Conservation (phyloP, 768 basidiomycete genomes). For the Pleurotus tuber-regium region DNA sequence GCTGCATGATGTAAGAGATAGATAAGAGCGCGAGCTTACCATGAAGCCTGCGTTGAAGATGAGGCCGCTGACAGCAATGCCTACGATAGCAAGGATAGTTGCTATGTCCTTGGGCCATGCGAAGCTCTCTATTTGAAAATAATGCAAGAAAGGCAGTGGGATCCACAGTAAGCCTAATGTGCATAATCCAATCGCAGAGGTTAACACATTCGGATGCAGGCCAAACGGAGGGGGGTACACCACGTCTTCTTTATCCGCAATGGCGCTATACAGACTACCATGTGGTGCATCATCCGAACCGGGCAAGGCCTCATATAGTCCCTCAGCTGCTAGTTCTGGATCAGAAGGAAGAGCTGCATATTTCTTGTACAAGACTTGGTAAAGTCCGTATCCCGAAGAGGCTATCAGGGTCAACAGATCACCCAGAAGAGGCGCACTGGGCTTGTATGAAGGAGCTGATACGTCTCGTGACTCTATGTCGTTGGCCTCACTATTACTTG, state of each 20-base stretch:
- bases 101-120: slow-evolving; percentile 50
- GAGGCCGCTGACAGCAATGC: slow-evolving; percentile 70
- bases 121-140: slow-evolving; percentile 62
- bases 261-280: slow-evolving; percentile 13
- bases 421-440: slow-evolving; percentile 63
- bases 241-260: slow-evolving; percentile 25
- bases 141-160: slow-evolving; percentile 73
- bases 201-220: slow-evolving; percentile 80
- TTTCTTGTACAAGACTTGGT: slow-evolving; percentile 85
- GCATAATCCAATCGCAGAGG: slow-evolving; percentile 73
- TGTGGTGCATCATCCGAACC: slow-evolving; percentile 29
- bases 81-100: slow-evolving; percentile 52
- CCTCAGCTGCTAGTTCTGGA: slow-evolving; percentile 44
- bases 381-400: slow-evolving; percentile 70
- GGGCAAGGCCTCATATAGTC: slow-evolving; percentile 44
- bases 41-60: slow-evolving; percentile 85
- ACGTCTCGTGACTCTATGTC: slow-evolving; percentile 7
- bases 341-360: slow-evolving; percentile 71
- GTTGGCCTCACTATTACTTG: slow-evolving; percentile 15
- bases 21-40: slow-evolving; percentile 40
- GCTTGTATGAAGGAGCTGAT: slow-evolving; percentile 20
- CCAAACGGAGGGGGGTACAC: slow-evolving; percentile 74
- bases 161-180: slow-evolving; percentile 79
- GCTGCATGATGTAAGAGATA: slow-evolving; percentile 2
- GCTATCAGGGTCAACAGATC: slow-evolving; percentile 71